Evolutionary conservation across 1,284 basidiomycete species (phyloP), one percentile per base, ranked within the genome.

Genomic region (Ganoderma resinaceum): DNA sequence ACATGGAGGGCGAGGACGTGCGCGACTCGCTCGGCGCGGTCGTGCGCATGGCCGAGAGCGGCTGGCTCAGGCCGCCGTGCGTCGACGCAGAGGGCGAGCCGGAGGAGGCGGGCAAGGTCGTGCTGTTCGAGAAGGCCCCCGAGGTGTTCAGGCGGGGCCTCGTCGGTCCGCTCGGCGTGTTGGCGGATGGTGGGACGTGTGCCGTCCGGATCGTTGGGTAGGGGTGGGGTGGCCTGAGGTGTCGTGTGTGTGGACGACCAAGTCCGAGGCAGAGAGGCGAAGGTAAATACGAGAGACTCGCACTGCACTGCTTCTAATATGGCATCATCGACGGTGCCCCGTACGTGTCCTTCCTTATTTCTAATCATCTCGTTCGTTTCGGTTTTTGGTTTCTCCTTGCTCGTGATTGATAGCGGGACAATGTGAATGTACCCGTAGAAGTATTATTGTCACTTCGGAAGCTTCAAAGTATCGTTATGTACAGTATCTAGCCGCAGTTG

Each of bases 1-100:
- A 94, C 78, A 90, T 88, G 84, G 91, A 93, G 74, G 93, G 93
- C n/a, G 84, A 87, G 69, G 90, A 92, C 77, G 84, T 94, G 53
- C 81, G 87, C 12, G 90, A 92, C 72, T 87, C 86, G 62, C 78
- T 94, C 35, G 85, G 81, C n/a, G 85, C 83, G 12, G 84, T 92
- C 33, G 71, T 91, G 65, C 81, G 81, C 53, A 82, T 89, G 76
- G 86, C 81, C 4, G 78, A 78, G 72, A 72, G 76, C 40, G 77
- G 77, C 26, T 72, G 68, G 75, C 65, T 78, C n/a, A 68, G 75
- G 14, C 69, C 67, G 7, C 76, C 76, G 26, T 77, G 75, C 72
- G 68, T 76, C 11, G 72, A 72, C 7, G 87, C 86, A 18, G 86
- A 85, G 16, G 85, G 63, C 2, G 76, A 74, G 31, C 75, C 73